Evolutionary conservation across 2,329 filamentous ascomycete species (phyloP), one percentile per base, ranked within the genome.

Genomic region (Rutstroemia sp.): DNA sequence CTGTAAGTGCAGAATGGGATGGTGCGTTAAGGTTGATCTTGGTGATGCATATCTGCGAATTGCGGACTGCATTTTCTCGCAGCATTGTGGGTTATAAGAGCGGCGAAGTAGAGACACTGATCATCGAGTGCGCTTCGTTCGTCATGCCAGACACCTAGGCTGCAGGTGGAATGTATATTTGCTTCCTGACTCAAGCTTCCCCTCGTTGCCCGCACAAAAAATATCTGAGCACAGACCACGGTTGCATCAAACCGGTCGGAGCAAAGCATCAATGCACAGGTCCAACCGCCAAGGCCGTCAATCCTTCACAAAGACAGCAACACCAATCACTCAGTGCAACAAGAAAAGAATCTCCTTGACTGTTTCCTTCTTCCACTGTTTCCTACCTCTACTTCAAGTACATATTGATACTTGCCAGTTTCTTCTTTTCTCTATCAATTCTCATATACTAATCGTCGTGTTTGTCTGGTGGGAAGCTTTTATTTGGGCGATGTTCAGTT

Each of bases 201-300:
- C 30, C 30, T 34, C 30, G 8, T 50, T 21, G 14, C 25, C 3
- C 21, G 49, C 49, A n/a, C 19, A 42, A 16, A 27, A 12, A 16
- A 51, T 51, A n/a, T 8, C 38, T 23, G 47, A 36, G 53, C 53
- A 56, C 53, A 25, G 53, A 56, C 53, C 16, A 34, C 10, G 44
- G 10, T 25, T 51, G 36, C 51, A 38, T 25, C 23, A 38, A 38
- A 27, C 17, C 8, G 25, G 27, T 14, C 25, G 44, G 50, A 44
- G 50, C 38, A 25, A 27, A 27, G 25, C 25, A 27, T 27, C 38
- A 52, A 44, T 12, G 39, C 10, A 25, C n/a, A 51, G 30, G 16
- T 34, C 12, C 27, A 47, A 39, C 16, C 17, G n/a, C n/a, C n/a
- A 44, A 44, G 10, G 16, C n/a, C 4, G 12, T 23, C 46, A 53